Conservation (phyloP, 768 basidiomycete genomes). For the Leccinum uliginosum region DNA sequence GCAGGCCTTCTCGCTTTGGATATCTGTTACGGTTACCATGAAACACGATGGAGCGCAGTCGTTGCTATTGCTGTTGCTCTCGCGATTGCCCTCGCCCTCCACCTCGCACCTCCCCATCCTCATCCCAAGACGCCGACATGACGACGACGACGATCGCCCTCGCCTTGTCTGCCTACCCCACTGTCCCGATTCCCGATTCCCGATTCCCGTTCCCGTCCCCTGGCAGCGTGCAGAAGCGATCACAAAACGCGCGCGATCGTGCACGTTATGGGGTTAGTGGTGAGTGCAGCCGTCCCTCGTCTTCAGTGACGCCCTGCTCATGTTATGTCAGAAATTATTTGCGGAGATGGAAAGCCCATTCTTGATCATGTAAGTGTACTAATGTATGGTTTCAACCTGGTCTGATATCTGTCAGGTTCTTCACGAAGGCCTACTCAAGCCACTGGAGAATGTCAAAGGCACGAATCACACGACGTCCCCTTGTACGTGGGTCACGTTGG, state of each 20-base stretch:
- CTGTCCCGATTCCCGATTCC: no score
- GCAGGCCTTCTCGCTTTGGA: background rate
- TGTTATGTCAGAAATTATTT: slow-evolving; percentile 15
- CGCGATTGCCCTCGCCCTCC: no score
- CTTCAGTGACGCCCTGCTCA: background rate
- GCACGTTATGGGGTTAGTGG: slow-evolving; percentile 37
- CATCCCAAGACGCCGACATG: no score
- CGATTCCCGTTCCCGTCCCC: no score
- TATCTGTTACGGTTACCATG: slow-evolving; percentile 13
- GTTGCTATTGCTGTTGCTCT: no score
- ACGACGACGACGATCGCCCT: no score
- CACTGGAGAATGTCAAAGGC: slow-evolving; percentile 16
- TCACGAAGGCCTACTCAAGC: slow-evolving; percentile 16
- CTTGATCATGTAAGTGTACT: slow-evolving; percentile 18
- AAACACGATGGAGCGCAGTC: background rate
- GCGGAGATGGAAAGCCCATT: slow-evolving; percentile 17
- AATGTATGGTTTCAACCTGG: background rate
- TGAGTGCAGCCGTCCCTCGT: slow-evolving; percentile 11
- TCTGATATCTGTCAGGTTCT: slow-evolving; percentile 13
- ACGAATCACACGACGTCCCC: no score
- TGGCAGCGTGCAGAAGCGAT: no score
- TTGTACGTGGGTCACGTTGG: no score
- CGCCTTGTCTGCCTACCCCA: no score
- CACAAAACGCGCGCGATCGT: no score
- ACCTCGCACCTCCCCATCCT: no score